Percentiles rank a stretch among this genome's conserved stretches.
phyloP scores from a whole-genome alignment of 495 filamentous ascomycete genomes.

The Daldinia decipiens region DNA sequence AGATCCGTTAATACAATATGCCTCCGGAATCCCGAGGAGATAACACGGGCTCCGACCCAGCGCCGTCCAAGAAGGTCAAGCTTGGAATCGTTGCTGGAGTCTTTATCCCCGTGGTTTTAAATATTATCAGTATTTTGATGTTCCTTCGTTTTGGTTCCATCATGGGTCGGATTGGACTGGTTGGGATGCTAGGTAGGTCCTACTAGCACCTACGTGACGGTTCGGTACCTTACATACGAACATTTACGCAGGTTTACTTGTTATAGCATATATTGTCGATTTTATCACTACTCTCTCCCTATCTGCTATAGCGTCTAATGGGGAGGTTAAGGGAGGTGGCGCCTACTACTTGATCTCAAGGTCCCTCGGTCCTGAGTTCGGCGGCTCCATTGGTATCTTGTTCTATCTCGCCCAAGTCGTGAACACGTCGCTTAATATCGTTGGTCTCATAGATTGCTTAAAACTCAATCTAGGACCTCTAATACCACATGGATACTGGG shows the following conservation, averaged over 20 bases:
- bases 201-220: slow-evolving; percentile 8
- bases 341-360: slow-evolving; percentile 92
- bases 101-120: slow-evolving; percentile 85
- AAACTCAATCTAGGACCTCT: slow-evolving; percentile 79
- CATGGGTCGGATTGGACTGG: slow-evolving; percentile 77
- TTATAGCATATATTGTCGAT: slow-evolving; percentile 78
- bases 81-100: slow-evolving; percentile 81
- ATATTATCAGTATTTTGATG: slow-evolving; percentile 94
- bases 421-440: slow-evolving; percentile 89
- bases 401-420: slow-evolving; percentile 87
- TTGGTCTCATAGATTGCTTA: slow-evolving; percentile 85
- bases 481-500: slow-evolving; percentile 77
- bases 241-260: slow-evolving; percentile 68
- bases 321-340: slow-evolving; percentile 86
- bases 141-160: slow-evolving; percentile 86
- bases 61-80: slow-evolving; percentile 60
- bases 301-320: slow-evolving; percentile 90
- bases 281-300: slow-evolving; percentile 86
- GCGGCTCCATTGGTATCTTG: slow-evolving; percentile 89
- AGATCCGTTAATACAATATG: slow-evolving; percentile 27
- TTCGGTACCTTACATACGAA: slow-evolving; percentile 26
- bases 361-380: slow-evolving; percentile 87
- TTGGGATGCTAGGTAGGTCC: slow-evolving; percentile 79
- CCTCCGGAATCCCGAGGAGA: slow-evolving; percentile 41
- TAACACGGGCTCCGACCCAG: slow-evolving; percentile 13